Evolutionary conservation across 345 rosid species (phyloP), one percentile per base, ranked within the genome.

Genomic region (Alliaria petiolata): DNA sequence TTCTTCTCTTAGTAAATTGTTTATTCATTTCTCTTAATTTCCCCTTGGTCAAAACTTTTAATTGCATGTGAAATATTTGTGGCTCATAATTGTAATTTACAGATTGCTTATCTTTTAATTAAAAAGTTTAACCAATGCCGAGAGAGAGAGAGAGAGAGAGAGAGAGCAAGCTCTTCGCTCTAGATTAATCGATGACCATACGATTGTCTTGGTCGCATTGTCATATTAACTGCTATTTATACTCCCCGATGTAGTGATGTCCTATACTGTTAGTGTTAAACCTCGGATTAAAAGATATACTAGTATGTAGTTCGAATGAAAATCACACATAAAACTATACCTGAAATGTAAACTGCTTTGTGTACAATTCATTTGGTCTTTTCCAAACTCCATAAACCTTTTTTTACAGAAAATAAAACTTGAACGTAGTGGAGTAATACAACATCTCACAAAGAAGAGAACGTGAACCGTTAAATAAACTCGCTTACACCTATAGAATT

Each of bases 1-100:
- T 72, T 72, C 64, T 64, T 54, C 54, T 20, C n/a, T 62, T 31
- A 52, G 31, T 22, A 69, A 20, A 20, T 33, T 51, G 16, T 30
- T 65, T 44, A 44, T 5, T 43, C 12, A 17, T 30, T 31, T 30
- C 15, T 42, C 8, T 40, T 61, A 31, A 38, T 40, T n/a, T 57
- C 15, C 30, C 28, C 19, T 60, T 62, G 25, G 70, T 63, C 76
- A 72, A 71, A 22, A 72, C 11, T 53, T 62, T 62, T 52, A 52
- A 40, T 9, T 52, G 39, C 34, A 49, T 60, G 43, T 22, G 25
- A 22, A 28, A 61, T 28, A 17, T 17, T 46, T 35, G 19, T n/a
- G 38, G 43, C 34, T n/a, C 59, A 39, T 26, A 33, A 22, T 33
- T 33, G 25, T 55, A 43, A 68, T 44, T 45, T 28, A 15, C 31